Evolutionary conservation across 495 filamentous ascomycete species (phyloP).

Genomic region (Podospora pseudoanserina): DNA sequence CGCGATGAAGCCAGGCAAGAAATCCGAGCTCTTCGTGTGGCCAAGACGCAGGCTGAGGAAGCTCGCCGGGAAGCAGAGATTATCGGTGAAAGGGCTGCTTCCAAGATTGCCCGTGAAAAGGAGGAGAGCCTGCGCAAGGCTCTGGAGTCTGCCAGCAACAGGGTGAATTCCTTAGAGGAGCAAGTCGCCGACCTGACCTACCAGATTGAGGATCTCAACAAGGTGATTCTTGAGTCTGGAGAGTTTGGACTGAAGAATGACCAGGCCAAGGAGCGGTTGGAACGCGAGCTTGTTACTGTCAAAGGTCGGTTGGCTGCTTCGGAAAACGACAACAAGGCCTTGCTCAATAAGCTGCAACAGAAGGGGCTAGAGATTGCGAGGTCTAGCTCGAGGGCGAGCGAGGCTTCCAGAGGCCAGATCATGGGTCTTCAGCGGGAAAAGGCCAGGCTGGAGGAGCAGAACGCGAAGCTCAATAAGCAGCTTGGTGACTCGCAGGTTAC

Average conservation of each 20-base stretch:
- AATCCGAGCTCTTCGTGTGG: slow-evolving; percentile 74
- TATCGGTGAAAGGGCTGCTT: slow-evolving; percentile 73
- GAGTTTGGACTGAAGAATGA: slow-evolving; percentile 83
- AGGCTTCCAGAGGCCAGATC: slow-evolving; percentile 77
- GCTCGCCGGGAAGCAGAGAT: slow-evolving; percentile 78
- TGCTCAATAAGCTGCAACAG: slow-evolving; percentile 94
- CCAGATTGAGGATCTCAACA: slow-evolving; percentile 75
- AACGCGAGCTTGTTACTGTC: slow-evolving; percentile 86
- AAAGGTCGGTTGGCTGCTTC: slow-evolving; percentile 89
- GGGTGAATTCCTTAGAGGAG: slow-evolving; percentile 67
- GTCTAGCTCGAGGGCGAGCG: slow-evolving; percentile 79
- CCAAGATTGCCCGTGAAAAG: slow-evolving; percentile 74
- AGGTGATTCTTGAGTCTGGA: slow-evolving; percentile 82
- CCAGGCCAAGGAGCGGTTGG: slow-evolving; percentile 86
- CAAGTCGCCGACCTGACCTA: slow-evolving; percentile 70
- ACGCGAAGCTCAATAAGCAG: slow-evolving; percentile 74
- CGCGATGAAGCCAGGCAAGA: slow-evolving; percentile 87
- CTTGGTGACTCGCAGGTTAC: slow-evolving; percentile 83
- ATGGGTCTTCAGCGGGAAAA: slow-evolving; percentile 79
- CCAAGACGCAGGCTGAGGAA: slow-evolving; percentile 78
- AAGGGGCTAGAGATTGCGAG: slow-evolving; percentile 96
- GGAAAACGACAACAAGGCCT: slow-evolving; percentile 93
- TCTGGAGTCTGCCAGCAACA: slow-evolving; percentile 65
- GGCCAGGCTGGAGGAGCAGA: slow-evolving; percentile 76
- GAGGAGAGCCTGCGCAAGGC: slow-evolving; percentile 74